These are phyloP conservation scores for Sphaerulina populicola DNA, from an alignment of 2,329 filamentous ascomycete genomes.

Conservation along the genomic window DNA sequence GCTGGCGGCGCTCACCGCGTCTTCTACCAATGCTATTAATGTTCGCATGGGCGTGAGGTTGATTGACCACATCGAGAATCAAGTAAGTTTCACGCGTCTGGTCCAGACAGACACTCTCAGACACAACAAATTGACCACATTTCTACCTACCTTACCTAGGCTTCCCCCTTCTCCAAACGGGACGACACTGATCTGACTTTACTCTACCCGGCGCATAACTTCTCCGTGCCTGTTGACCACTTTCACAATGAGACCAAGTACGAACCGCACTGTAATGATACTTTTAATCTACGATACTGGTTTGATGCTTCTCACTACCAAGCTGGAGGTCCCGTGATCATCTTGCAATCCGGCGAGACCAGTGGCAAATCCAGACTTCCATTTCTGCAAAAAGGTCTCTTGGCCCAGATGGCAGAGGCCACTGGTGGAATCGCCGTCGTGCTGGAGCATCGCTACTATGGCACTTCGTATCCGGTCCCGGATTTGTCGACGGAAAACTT, in stretches of 20 bases:
- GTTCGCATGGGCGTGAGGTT: slow-evolving; percentile 3
- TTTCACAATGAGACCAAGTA: slow-evolving; percentile 74
- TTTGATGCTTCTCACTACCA: slow-evolving; percentile 70
- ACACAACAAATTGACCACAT: neutral
- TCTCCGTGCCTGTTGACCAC: slow-evolving; percentile 61
- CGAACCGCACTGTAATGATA: slow-evolving; percentile 62
- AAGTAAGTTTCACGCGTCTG: slow-evolving; percentile 1
- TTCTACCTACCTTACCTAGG: neutral
- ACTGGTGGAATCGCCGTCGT: slow-evolving; percentile 70
- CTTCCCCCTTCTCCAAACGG: slow-evolving; percentile 12
- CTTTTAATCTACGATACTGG: slow-evolving; percentile 70
- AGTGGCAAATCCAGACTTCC: slow-evolving; percentile 54
- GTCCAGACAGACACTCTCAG: neutral
- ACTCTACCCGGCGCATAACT: slow-evolving; percentile 43
- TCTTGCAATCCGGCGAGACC: slow-evolving; percentile 66
- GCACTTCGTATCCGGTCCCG: slow-evolving; percentile 59
- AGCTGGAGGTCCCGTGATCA: slow-evolving; percentile 69
- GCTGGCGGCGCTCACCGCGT: slow-evolving; percentile 4
- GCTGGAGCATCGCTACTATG: slow-evolving; percentile 83
- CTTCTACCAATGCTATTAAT: slow-evolving; percentile 6
- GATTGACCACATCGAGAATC: neutral
- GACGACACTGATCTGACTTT: slow-evolving; percentile 28
- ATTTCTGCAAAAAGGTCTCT: slow-evolving; percentile 69
- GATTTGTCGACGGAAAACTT: slow-evolving; percentile 62
- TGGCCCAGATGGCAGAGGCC: slow-evolving; percentile 60